Conservation (phyloP, 176 grass and related monocot genomes). For the Elymus sibiricus region DNA sequence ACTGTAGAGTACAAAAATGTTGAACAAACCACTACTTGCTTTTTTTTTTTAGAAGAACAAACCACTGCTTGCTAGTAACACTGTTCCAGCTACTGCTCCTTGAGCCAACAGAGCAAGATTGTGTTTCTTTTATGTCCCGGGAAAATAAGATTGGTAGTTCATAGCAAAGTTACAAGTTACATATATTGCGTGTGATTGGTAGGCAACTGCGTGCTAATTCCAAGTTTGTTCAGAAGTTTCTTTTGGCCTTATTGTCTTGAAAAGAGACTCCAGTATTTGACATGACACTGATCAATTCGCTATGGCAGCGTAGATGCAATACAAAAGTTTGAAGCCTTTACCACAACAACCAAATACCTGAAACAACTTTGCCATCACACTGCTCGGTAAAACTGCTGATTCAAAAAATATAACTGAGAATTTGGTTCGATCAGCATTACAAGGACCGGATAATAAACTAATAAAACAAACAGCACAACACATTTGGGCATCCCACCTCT, state of each 20-base stretch:
- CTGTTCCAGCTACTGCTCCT: background rate
- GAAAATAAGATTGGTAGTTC: background rate
- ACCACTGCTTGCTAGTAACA: background rate
- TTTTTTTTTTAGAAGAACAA: no score
- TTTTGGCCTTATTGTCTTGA: background rate
- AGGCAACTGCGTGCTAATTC: background rate
- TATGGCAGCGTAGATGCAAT: background rate
- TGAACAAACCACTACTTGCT: no score
- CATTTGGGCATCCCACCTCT: background rate
- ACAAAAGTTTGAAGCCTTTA: no score
- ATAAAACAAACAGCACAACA: background rate
- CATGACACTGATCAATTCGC: background rate
- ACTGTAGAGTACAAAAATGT: no score
- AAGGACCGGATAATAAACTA: background rate
- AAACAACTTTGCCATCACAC: no score
- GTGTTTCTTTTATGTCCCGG: no score
- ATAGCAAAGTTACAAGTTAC: background rate
- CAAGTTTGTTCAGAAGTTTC: background rate
- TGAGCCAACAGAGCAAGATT: background rate
- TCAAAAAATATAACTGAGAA: slow-evolving; percentile 1
- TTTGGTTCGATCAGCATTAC: background rate
- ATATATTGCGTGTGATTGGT: no score
- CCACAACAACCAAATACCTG: no score
- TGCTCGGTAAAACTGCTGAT: background rate
- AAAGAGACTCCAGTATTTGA: background rate